Percentiles rank a stretch among this genome's conserved stretches.
Evolutionary conservation across 176 grass and related monocot species (phyloP).

Genomic region (Ensete glaucum): DNA sequence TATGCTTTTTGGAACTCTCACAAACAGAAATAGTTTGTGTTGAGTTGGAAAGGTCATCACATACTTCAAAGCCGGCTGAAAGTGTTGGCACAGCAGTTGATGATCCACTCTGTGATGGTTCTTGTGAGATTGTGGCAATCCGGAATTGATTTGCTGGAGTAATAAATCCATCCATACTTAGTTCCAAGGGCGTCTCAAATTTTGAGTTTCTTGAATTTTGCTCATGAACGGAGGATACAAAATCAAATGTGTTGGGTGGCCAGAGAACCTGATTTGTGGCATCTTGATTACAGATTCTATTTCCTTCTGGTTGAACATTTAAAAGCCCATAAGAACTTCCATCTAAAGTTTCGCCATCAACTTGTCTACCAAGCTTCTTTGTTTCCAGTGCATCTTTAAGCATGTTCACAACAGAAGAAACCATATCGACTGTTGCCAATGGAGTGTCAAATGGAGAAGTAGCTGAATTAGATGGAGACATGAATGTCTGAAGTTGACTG

Average conservation of each 20-base stretch:
- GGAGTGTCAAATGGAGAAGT: slow-evolving; percentile 52
- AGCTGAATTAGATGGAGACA: slow-evolving; percentile 54
- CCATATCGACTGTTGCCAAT: slow-evolving; percentile 30
- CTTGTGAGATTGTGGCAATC: slow-evolving; percentile 26
- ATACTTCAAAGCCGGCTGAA: slow-evolving; percentile 50
- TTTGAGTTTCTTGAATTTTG: slow-evolving; percentile 30
- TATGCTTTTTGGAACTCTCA: slow-evolving; percentile 38
- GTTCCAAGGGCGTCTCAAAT: not conserved
- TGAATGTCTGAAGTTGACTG: slow-evolving; percentile 42
- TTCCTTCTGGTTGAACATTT: slow-evolving; percentile 24
- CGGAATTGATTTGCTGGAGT: slow-evolving; percentile 26
- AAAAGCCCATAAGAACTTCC: slow-evolving; percentile 45
- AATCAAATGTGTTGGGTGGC: slow-evolving; percentile 10
- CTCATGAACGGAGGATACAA: slow-evolving; percentile 27
- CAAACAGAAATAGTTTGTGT: slow-evolving; percentile 40
- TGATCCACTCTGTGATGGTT: slow-evolving; percentile 65
- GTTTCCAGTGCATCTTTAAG: slow-evolving; percentile 60
- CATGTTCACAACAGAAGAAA: slow-evolving; percentile 62
- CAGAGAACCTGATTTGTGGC: slow-evolving; percentile 11
- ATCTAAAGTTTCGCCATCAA: slow-evolving; percentile 14
- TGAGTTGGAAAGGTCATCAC: slow-evolving; percentile 34
- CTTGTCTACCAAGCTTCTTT: slow-evolving; percentile 37
- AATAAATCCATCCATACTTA: slow-evolving; percentile 5
- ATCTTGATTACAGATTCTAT: slow-evolving; percentile 11
- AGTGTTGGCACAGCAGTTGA: slow-evolving; percentile 35